These are phyloP conservation scores for Irpex sp. DNA, from an alignment of 1,284 basidiomycete genomes.

Conservation along the genomic window DNA sequence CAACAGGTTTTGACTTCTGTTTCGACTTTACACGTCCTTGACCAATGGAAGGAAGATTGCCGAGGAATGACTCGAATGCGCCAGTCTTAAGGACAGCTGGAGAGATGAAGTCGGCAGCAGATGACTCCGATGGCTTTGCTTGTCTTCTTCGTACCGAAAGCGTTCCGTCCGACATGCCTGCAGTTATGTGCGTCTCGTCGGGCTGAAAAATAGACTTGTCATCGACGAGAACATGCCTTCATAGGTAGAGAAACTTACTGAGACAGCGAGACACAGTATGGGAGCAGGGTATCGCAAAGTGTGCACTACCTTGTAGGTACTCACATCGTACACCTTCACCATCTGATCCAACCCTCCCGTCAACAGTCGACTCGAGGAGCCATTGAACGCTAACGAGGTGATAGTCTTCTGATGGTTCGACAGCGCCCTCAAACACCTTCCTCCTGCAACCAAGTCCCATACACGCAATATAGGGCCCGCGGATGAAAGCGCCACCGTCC, in stretches of 20 bases:
- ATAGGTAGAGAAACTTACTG: slow-evolving; percentile 46
- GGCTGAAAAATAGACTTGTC: slow-evolving; percentile 49
- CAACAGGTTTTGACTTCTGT: slow-evolving; percentile 42
- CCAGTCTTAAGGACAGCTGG: slow-evolving; percentile 48
- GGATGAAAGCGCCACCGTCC: slow-evolving; percentile 81
- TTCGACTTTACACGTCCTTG: slow-evolving; percentile 55
- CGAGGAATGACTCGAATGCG: slow-evolving; percentile 74
- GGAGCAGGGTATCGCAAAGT: slow-evolving; percentile 99
- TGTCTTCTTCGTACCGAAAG: slow-evolving; percentile 85
- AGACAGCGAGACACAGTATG: slow-evolving; percentile 87
- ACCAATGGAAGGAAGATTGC: slow-evolving; percentile 50
- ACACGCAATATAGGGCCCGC: slow-evolving; percentile 92
- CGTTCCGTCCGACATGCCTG: slow-evolving; percentile 96
- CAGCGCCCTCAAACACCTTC: slow-evolving; percentile 82
- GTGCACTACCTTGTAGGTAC: slow-evolving; percentile 93
- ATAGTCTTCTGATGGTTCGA: slow-evolving; percentile 99
- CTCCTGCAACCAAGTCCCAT: slow-evolving; percentile 95
- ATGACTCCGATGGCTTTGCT: slow-evolving; percentile 63
- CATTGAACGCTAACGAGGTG: slow-evolving; percentile 82
- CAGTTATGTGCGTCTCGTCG: slow-evolving; percentile 94
- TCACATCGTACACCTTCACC: slow-evolving; percentile 98
- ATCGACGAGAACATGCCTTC: slow-evolving; percentile 10
- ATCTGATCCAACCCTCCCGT: slow-evolving; percentile 94
- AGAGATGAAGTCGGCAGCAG: slow-evolving; percentile 40
- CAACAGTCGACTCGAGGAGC: slow-evolving; percentile 74